A percentile compares a stretch with the other conserved stretches of the same genome.
Conservation (phyloP, 2,329 filamentous ascomycete species). For the Zymoseptoria passerinii region DNA sequence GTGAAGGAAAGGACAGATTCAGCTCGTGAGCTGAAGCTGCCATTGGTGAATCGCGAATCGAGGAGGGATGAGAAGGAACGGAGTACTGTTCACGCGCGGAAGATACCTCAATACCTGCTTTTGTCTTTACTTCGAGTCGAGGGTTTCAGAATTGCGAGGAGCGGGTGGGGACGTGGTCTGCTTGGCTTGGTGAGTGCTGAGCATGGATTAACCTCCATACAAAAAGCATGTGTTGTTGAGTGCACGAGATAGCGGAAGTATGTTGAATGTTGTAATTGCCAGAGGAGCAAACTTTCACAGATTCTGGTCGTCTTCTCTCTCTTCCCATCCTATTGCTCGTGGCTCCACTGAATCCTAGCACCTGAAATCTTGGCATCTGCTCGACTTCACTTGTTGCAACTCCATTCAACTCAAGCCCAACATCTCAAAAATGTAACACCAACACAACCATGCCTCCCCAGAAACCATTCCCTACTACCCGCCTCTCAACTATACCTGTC, state of each 20-base stretch:
- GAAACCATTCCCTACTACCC: constrained; percentile 20
- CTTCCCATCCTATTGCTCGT: too few relatives aligned
- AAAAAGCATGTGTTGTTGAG: constrained; percentile 10
- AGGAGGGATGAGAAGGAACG: constrained; percentile 3
- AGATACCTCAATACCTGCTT: constrained; percentile 21
- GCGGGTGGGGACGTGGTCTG: constrained; percentile 5
- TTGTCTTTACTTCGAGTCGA: constrained; percentile 16
- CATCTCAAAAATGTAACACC: neutral
- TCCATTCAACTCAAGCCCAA: neutral
- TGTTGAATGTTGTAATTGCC: constrained; percentile 8
- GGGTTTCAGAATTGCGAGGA: constrained; percentile 2
- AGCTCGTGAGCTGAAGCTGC: neutral
- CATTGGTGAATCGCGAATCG: neutral
- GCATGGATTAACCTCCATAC: constrained; percentile 9
- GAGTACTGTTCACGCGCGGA: constrained; percentile 11
- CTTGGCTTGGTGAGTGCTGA: constrained; percentile 10
- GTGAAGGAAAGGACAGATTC: neutral
- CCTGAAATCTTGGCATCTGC: neutral
- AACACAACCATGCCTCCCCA: neutral
- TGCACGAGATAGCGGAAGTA: constrained; percentile 2
- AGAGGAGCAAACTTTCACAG: neutral
- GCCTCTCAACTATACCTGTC: constrained; percentile 26
- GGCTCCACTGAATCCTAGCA: neutral
- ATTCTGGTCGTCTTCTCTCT: neutral
- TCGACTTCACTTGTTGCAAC: neutral